A percentile compares a stretch with the other conserved stretches of the same genome.
These are phyloP conservation scores for Penicillium soppii DNA, from an alignment of 495 filamentous ascomycete species.

Conservation along the genomic window DNA sequence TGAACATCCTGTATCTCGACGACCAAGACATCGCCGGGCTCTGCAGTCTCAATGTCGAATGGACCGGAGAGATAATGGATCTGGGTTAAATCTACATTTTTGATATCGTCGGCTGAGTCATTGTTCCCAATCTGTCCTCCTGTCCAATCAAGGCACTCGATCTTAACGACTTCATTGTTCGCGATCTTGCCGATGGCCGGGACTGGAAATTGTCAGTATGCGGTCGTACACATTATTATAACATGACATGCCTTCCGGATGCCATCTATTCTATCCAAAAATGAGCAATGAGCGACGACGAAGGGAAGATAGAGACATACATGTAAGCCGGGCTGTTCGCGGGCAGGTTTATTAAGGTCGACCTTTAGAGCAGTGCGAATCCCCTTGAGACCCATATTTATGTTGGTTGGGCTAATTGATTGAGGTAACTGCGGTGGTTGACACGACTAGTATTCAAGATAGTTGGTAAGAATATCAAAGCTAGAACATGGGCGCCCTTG, in stretches of 20 bases:
- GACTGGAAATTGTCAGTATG: constrained; percentile 49
- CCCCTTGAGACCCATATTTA: constrained; percentile 53
- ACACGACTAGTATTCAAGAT: too few relatives aligned
- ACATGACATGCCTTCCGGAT: constrained; percentile 71
- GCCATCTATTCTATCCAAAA: constrained; percentile 77
- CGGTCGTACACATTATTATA: not conserved
- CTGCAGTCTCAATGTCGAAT: constrained; percentile 83
- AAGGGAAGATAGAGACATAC: constrained; percentile 44
- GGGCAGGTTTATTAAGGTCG: constrained; percentile 72
- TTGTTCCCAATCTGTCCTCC: constrained; percentile 89
- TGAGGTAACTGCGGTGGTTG: not conserved
- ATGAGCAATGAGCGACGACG: not conserved
- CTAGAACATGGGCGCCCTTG: not conserved
- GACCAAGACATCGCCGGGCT: constrained; percentile 81
- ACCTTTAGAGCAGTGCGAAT: constrained; percentile 79
- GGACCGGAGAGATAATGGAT: constrained; percentile 90
- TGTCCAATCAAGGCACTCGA: constrained; percentile 89
- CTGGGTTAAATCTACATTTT: constrained; percentile 78
- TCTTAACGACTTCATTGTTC: constrained; percentile 87
- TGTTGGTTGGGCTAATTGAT: not conserved
- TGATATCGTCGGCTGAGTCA: constrained; percentile 85
- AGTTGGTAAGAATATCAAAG: too few relatives aligned
- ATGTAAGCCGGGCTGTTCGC: constrained; percentile 72
- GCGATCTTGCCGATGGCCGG: constrained; percentile 73
- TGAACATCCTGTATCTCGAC: constrained; percentile 98